Evolutionary conservation across 2,329 filamentous ascomycete genomes (phyloP), one percentile per base, ranked within the genome.

Genomic region (Chaetomium sp.): DNA sequence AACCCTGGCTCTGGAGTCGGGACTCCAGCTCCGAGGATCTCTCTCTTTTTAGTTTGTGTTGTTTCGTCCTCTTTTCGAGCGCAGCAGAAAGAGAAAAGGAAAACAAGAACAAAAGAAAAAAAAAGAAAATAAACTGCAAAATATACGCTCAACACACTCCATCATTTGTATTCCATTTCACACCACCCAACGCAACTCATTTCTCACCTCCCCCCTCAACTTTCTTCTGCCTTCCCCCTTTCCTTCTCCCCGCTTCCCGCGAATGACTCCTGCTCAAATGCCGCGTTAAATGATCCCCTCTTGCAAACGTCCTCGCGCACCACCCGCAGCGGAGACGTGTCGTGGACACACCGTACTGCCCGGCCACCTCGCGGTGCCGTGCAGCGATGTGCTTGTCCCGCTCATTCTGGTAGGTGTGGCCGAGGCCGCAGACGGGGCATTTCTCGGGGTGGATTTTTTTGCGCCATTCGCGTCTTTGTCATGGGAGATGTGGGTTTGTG

Each of bases 381-480:
- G 49, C 32, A 5, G n/a, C 10, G 6, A 58, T 43, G 47, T 58
- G 56, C 27, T 42, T 49, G 14, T 48, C 12, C 2, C 52, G 41
- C 4, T 49, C 53, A 1, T 32, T 33, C 7, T 10, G 3, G 45
- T 50, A 53, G 4, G 32, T 10, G 40, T 49, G 45, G 0, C 53
- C 41, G 42, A 36, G 49, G 2, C 6, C 8, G 43, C 56, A 58
- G 8, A 43, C 12, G 10, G 41, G 49, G 14, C 56, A 58, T 11
- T n/a, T 14, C 8, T 37, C 49, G 3, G 56, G 56, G 27, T 12
- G 35, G 4, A 19, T 42, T 4, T 8, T 35, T 12, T 37, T 49
- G 32, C 56, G 53, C 40, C 36, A 48, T n/a, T 32, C 10, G 12
- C 53, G 45, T 14, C 56, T 58, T 38, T 9, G 27, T 12, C 11